These are phyloP conservation scores for Gossypium mustelinum DNA, from an alignment of 345 rosid species.

Conservation along the genomic window DNA sequence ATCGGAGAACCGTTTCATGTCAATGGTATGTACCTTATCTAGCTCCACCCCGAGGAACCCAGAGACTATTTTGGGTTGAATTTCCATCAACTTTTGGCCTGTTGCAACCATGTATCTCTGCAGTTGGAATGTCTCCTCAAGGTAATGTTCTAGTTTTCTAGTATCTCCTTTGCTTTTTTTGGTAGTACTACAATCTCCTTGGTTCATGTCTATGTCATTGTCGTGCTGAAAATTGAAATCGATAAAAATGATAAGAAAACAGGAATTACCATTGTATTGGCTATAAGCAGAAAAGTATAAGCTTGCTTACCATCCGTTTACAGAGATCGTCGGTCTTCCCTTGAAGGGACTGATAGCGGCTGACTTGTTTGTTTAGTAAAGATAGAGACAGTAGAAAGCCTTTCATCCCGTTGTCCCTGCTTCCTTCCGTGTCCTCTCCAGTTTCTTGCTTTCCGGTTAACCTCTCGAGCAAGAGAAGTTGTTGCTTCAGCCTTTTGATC, in stretches of 20 bases:
- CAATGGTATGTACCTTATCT: constrained; percentile 43
- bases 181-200: constrained; percentile 24
- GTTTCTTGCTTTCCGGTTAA: constrained; percentile 59
- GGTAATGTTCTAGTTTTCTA: constrained; percentile 59
- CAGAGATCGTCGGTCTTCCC: constrained; percentile 80
- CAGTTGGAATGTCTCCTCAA: constrained; percentile 84
- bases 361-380: constrained; percentile 70
- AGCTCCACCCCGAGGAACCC: constrained; percentile 50
- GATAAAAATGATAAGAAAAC: background rate
- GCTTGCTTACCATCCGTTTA: constrained; percentile 67
- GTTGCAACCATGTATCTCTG: constrained; percentile 79
- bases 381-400: constrained; percentile 47
- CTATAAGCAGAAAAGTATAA: no score
- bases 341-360: constrained; percentile 84
- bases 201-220: constrained; percentile 29
- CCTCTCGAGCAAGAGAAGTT: constrained; percentile 80
- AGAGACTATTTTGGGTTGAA: constrained; percentile 59
- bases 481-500: constrained; percentile 90
- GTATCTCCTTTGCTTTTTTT: constrained; percentile 39
- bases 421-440: constrained; percentile 33
- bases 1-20: constrained; percentile 65
- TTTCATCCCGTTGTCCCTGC: constrained; percentile 32
- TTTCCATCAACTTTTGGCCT: constrained; percentile 77
- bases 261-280: background rate
- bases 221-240: constrained; percentile 45